Evolutionary conservation across 768 basidiomycete genomes (phyloP).

Genomic region (Obba rivulosa): DNA sequence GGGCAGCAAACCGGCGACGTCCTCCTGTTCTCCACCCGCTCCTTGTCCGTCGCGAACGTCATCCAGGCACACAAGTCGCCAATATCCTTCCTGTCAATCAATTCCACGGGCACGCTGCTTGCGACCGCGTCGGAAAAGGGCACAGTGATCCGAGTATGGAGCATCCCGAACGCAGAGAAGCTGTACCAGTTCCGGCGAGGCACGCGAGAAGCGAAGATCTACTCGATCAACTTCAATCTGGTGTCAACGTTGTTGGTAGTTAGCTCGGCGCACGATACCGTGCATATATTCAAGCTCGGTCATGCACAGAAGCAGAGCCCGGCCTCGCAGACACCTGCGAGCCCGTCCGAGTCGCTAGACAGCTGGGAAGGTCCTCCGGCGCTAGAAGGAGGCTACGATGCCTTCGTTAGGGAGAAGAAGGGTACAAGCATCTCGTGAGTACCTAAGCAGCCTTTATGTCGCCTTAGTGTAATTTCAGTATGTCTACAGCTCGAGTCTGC

Average conservation of each 20-base stretch:
- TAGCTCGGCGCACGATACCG: constrained; percentile 88
- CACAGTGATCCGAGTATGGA: constrained; percentile 95
- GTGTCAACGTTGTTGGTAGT: constrained; percentile 84
- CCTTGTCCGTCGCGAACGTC: constrained; percentile 89
- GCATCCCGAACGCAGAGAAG: constrained; percentile 86
- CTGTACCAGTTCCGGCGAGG: constrained; percentile 94
- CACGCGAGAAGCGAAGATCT: constrained; percentile 80
- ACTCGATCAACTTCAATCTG: constrained; percentile 80
- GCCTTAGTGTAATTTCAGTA: background rate
- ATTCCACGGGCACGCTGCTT: constrained; percentile 80
- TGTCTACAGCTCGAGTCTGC: constrained; percentile 39
- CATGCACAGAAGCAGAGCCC: constrained; percentile 22
- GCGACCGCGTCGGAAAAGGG: constrained; percentile 94
- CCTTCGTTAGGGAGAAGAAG: constrained; percentile 75
- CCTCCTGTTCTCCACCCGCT: constrained; percentile 89
- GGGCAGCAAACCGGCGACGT: constrained; percentile 71
- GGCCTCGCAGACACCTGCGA: constrained; percentile 34
- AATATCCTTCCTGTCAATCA: constrained; percentile 82
- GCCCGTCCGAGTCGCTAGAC: constrained; percentile 64
- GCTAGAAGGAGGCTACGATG: constrained; percentile 78
- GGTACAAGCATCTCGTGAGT: constrained; percentile 53
- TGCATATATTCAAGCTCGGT: constrained; percentile 94
- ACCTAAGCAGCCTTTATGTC: background rate
- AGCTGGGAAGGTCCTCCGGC: constrained; percentile 54
- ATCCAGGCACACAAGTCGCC: constrained; percentile 97